Base-by-base conservation (phyloP, 805 yeast species). In the Kluyveromyces dobzhanskii region DNA sequence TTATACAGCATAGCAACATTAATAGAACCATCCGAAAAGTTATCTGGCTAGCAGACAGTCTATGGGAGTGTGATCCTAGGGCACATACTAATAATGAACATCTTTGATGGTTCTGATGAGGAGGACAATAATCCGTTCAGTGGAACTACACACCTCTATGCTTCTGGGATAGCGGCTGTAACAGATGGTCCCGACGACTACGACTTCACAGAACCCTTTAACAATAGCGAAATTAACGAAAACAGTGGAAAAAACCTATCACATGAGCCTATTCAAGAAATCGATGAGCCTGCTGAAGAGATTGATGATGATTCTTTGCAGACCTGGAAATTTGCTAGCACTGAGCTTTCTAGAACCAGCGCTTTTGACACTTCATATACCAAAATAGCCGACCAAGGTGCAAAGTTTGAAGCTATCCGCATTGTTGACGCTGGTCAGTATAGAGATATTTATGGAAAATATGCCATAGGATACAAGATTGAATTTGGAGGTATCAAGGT, bases 351-450 rank as follows among this genome's bases (percentile, higher is more conserved):
- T 6, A 30, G 12, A 10, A 10, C 32, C 12, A 17, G 21, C 16
- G 32, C 18, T 6, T 30, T 16, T 30, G 21, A 16, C 21, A 30
- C 18, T 10, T 11, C n/a, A 5, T 34, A 24, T 16, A 21, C 10
- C 12, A n/a, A 14, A 5, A n/a, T n/a, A 18, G 9, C 9, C 12
- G 30, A n/a, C 17, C 19, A 34, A 24, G 29, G 17, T 10, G 10
- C n/a, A 13, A 34, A 34, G 6, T 11, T 9, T 17, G 35, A 23
- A 17, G 18, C 13, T 11, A 34, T 34, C 5, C 18, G 21, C 8
- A 86, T 90, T 27, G 64, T 71, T 0, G 95, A 85, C 47, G 96
- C 97, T 0, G 85, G 86, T 4, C 87, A 85, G 56, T 81, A 85
- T 38, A 80, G 75, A 43, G 97, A 90, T 50, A 86, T 88, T 9